Conservation (phyloP, 73 alveolate genomes). For the Paramecium primaurelia region DNA sequence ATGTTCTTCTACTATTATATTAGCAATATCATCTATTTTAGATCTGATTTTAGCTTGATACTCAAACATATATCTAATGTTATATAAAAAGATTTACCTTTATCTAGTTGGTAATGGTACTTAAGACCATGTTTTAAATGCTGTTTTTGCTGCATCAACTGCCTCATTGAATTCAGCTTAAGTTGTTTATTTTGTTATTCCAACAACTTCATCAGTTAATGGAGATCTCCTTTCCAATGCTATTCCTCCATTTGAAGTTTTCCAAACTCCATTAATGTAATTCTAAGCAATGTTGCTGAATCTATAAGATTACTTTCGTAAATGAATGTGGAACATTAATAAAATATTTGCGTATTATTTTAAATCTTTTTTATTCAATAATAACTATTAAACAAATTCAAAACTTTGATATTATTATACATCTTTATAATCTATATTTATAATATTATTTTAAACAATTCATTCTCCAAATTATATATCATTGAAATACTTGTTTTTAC, state of each 20-base stretch:
- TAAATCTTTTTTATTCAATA: not conserved
- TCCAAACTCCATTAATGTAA: constrained; percentile 78
- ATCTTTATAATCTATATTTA: not conserved
- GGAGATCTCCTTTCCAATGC: constrained; percentile 76
- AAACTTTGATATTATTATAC: not conserved
- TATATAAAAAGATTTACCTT: not conserved
- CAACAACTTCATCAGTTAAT: constrained; percentile 76
- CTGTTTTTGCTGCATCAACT: constrained; percentile 71
- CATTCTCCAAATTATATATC: no score
- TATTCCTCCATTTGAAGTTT: constrained; percentile 64
- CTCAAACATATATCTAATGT: constrained; percentile 72
- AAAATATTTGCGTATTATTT: constrained; percentile 13
- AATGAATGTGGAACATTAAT: not conserved
- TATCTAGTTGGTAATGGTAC: constrained; percentile 66
- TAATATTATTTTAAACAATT: not conserved
- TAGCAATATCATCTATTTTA: constrained; percentile 75
- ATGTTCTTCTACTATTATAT: constrained; percentile 77
- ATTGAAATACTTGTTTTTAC: no score
- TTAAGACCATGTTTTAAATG: constrained; percentile 87
- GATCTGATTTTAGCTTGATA: constrained; percentile 63
- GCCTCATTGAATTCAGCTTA: constrained; percentile 80
- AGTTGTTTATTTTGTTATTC: constrained; percentile 73
- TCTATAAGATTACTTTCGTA: not conserved
- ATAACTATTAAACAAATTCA: not conserved
- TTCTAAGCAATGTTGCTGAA: constrained; percentile 28